Conservation (phyloP, 441 rosid genomes). For the Pelargonium myrrhifolium region DNA sequence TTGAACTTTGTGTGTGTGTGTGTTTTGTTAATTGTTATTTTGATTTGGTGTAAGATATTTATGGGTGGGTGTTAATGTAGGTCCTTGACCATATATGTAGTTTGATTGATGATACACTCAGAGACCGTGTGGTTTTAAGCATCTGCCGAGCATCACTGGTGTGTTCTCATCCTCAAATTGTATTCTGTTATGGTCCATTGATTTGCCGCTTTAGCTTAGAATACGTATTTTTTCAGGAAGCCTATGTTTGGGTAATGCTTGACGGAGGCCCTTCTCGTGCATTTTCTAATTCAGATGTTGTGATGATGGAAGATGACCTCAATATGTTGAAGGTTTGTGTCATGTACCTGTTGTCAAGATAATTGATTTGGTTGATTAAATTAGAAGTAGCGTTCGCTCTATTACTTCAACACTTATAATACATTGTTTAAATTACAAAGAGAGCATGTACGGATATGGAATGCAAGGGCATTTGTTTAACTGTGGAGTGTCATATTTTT, state of each 20-base stretch:
- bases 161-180: slow-evolving; percentile 15
- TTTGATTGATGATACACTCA: slow-evolving; percentile 61
- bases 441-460: neutral
- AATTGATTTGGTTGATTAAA: neutral
- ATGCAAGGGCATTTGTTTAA: neutral
- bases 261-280: slow-evolving; percentile 98
- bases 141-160: slow-evolving; percentile 72
- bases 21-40: neutral
- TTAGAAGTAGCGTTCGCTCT: neutral
- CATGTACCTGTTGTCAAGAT: slow-evolving; percentile 6
- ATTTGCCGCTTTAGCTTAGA: slow-evolving; percentile 12
- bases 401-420: neutral
- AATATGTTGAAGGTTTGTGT: slow-evolving; percentile 53
- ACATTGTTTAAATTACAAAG: neutral
- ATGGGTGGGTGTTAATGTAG: slow-evolving; percentile 33
- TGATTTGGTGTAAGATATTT: slow-evolving; percentile 1
- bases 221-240: slow-evolving; percentile 45
- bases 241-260: slow-evolving; percentile 72
- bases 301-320: slow-evolving; percentile 82
- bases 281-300: slow-evolving; percentile 71
- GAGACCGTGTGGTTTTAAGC: slow-evolving; percentile 81
- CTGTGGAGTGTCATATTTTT: neutral
- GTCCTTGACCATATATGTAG: slow-evolving; percentile 77
- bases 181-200: slow-evolving; percentile 10
- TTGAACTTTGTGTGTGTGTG: slow-evolving; percentile 1